Conservation (phyloP, 1,284 basidiomycete species). For the Ceratobasidium sp. region DNA sequence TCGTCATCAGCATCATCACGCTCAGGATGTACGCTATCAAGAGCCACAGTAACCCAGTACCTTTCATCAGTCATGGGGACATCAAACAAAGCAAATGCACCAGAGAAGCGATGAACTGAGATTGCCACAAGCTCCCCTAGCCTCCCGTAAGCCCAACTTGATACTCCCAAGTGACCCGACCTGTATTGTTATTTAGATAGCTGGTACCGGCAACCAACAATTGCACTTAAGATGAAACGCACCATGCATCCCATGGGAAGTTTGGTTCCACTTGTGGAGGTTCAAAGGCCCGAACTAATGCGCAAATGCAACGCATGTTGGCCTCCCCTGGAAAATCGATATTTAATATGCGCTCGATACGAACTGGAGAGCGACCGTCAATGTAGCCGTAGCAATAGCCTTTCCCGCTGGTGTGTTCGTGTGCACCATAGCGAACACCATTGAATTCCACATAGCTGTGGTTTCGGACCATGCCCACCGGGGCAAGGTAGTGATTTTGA, state of each 20-base stretch:
- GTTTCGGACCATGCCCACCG: not conserved
- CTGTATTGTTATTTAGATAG: not conserved
- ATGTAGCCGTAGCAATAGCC: conserved; percentile 30
- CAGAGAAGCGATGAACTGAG: not conserved
- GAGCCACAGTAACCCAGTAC: not conserved
- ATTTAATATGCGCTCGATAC: not conserved
- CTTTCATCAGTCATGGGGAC: not conserved
- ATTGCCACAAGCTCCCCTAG: not conserved
- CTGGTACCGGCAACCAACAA: not conserved
- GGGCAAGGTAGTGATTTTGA: conserved; percentile 1
- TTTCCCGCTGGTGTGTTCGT: conserved; percentile 18
- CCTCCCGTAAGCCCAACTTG: not conserved
- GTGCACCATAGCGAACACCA: conserved; percentile 7
- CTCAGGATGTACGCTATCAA: not conserved
- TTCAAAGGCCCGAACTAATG: not conserved
- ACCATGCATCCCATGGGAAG: conserved; percentile 28
- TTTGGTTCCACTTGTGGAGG: not conserved
- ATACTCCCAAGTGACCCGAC: not conserved
- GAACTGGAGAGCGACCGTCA: not conserved
- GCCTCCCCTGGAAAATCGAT: conserved; percentile 7
- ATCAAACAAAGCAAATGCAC: not conserved
- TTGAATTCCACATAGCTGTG: conserved; percentile 32
- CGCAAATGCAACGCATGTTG: not conserved
- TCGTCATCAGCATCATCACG: not conserved
- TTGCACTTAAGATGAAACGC: not conserved